Percentiles rank a stretch among this genome's conserved stretches.
These are phyloP conservation scores for Thermoascus crustaceus DNA, from an alignment of 2,329 filamentous ascomycete species.

Conservation along the genomic window DNA sequence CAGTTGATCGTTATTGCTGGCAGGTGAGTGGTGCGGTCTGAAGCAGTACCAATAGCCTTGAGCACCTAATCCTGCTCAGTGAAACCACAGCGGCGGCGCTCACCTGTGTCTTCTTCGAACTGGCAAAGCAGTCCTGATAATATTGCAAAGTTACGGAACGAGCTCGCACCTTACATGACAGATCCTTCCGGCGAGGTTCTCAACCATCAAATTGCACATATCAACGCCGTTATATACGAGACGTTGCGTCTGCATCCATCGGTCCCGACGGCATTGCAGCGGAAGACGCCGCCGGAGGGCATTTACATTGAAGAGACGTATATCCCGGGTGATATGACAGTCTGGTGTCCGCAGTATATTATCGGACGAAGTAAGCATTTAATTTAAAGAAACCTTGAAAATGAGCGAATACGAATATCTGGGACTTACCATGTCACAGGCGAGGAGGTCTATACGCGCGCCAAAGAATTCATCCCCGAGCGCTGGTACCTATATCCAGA, in stretches of 20 bases:
- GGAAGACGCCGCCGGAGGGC: slow-evolving; percentile 16
- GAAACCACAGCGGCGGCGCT: slow-evolving; percentile 38
- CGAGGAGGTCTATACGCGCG: slow-evolving; percentile 18
- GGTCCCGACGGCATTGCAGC: slow-evolving; percentile 27
- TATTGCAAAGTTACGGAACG: slow-evolving; percentile 22
- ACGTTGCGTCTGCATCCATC: slow-evolving; percentile 36
- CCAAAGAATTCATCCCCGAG: slow-evolving; percentile 25
- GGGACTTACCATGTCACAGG: too few relatives aligned
- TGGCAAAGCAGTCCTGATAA: slow-evolving; percentile 22
- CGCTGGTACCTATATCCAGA: slow-evolving; percentile 29
- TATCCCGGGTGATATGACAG: slow-evolving; percentile 13
- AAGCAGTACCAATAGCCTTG: background rate
- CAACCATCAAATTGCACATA: slow-evolving; percentile 15
- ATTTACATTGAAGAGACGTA: slow-evolving; percentile 11
- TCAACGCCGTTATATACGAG: slow-evolving; percentile 39
- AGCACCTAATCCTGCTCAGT: slow-evolving; percentile 10
- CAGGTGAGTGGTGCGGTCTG: slow-evolving; percentile 5
- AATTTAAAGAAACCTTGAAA: background rate
- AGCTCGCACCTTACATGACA: slow-evolving; percentile 18
- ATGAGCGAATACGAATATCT: slow-evolving; percentile 1
- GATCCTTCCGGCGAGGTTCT: slow-evolving; percentile 7
- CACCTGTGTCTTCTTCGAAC: slow-evolving; percentile 34
- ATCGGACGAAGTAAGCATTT: slow-evolving; percentile 17
- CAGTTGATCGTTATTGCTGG: slow-evolving; percentile 23
- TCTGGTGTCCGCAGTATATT: slow-evolving; percentile 16